Base-by-base conservation (phyloP, 2,329 filamentous ascomycete genomes). In the Fusarium sp. region DNA sequence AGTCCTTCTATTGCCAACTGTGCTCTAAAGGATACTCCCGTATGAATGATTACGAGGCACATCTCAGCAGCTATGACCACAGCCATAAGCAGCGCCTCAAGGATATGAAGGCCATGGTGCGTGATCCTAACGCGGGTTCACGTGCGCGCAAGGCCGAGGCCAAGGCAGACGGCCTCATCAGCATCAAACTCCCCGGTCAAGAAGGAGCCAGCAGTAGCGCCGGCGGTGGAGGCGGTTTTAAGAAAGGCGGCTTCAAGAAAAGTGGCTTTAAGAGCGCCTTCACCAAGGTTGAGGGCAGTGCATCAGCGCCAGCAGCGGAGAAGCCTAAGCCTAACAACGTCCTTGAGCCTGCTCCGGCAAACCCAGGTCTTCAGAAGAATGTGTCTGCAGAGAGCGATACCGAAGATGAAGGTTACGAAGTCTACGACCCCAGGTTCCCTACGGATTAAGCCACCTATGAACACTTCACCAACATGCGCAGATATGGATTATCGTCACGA, bases 41-140 rank as follows among this genome's bases (percentile, higher is more conserved):
- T 66, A 96, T 97, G 88, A 96, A 97, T 81, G 96, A 98, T 82
- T 98, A 97, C 82, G 96, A 98, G 83, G 93, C 95, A 9, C 97
- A 99, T 82, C 94, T 98, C 66, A 92, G 92, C 73, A 97, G 94
- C 79, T 98, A 98, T 83, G 97, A 98, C 81, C 97, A 99, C 84
- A 94, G 94, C 78, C 97, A 99, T 84, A 95, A 95, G 82, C 95
- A 97, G 85, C 93, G 94, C 59, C 89, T 95, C 68, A 94, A 94
- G 83, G 94, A 97, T 79, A 95, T 96, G 93, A 95, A 95, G 84
- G 92, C 93, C 79, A 92, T 95, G 87, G 92, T 93, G 35, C 91
- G 92, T 76, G 92, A 95, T 75, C 91, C 93, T 2, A 88, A 88
- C 64, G 91, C 91, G 27, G 88, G 87, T 16, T 89, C 88, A 25